Conservation (phyloP, 495 filamentous ascomycete species). For the Trichoderma parareesei region DNA sequence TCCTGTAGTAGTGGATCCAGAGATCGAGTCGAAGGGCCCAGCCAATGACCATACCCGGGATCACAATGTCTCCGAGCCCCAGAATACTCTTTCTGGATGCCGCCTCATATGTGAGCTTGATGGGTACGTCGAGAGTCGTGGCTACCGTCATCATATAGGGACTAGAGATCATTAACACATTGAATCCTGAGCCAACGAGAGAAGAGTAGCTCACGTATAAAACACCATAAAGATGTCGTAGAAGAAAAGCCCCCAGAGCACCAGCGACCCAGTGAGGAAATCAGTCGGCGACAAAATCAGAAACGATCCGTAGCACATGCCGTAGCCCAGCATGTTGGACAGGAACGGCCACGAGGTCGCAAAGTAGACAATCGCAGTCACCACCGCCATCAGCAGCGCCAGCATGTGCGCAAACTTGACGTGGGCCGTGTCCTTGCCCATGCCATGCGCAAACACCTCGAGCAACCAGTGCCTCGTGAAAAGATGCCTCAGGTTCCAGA, state of each 20-base stretch:
- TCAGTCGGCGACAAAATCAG: constrained; percentile 86
- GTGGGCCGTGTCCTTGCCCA: constrained; percentile 25
- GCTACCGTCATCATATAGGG: constrained; percentile 96
- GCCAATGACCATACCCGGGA: constrained; percentile 90
- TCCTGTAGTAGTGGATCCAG: constrained; percentile 64
- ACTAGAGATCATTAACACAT: constrained; percentile 17
- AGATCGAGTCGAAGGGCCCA: constrained; percentile 86
- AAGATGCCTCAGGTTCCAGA: constrained; percentile 40
- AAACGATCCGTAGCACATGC: constrained; percentile 74
- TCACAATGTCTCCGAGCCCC: constrained; percentile 84
- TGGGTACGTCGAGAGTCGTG: constrained; percentile 80
- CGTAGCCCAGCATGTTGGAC: constrained; percentile 81
- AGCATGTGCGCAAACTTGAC: constrained; percentile 38
- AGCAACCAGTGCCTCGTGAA: constrained; percentile 41
- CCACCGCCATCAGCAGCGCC: constrained; percentile 51
- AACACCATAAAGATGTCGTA: constrained; percentile 98
- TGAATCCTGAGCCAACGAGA: neutral
- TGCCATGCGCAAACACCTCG: constrained; percentile 31
- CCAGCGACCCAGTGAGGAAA: constrained; percentile 70
- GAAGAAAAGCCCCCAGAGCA: constrained; percentile 73
- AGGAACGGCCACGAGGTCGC: constrained; percentile 60
- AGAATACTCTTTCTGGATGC: constrained; percentile 68
- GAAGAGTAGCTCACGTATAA: constrained; percentile 56
- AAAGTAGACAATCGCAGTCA: constrained; percentile 59
- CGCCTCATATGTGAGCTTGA: constrained; percentile 83